Evolutionary conservation across 495 filamentous ascomycete genomes (phyloP), one percentile per base, ranked within the genome.

Genomic region (Hypoxylon rickii): DNA sequence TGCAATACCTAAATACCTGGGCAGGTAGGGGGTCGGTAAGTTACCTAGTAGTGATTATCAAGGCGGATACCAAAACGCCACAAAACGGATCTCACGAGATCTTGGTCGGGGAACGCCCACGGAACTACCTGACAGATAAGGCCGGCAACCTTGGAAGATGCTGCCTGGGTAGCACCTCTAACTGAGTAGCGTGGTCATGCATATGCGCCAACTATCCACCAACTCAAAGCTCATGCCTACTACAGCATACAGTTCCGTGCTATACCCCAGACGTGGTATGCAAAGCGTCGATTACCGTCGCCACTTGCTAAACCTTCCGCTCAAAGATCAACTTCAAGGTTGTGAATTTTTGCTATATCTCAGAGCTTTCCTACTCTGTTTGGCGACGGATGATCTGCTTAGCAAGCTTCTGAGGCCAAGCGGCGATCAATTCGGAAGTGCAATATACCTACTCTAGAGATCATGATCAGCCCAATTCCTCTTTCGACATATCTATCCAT

Each of bases 141-240:
- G 46, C 44, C 50, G 58, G 49, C 49, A 38, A 48, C 33, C 4
- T 36, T n/a, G n/a, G n/a, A n/a, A 13, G 7, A 12, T 36, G n/a
- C 13, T 17, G n/a, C n/a, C n/a, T n/a, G n/a, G n/a, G n/a, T 13
- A 51, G 24, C 44, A 47, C 44, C 51, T n/a, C n/a, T n/a, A n/a
- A 51, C 60, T 50, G 51, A 56, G 44, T 50, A 57, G 40, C 47
- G 42, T 54, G 37, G 11, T 8, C 22, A 41, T 57, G 43, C 48
- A 58, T 57, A 16, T 34, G 16, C 43, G 40, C 45, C 37, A 49
- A 52, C 39, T 36, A 16, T 37, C 26, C 12, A 44, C 44, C 53
- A 40, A 51, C 47, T 44, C 44, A 15, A 47, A 38, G n/a, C n/a
- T n/a, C n/a, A n/a, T n/a, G n/a, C n/a, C 37, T 39, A 20, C 21